phyloP scores from a whole-genome alignment of 192 early-diverging fungal species.

The Backusella psychrophila region DNA sequence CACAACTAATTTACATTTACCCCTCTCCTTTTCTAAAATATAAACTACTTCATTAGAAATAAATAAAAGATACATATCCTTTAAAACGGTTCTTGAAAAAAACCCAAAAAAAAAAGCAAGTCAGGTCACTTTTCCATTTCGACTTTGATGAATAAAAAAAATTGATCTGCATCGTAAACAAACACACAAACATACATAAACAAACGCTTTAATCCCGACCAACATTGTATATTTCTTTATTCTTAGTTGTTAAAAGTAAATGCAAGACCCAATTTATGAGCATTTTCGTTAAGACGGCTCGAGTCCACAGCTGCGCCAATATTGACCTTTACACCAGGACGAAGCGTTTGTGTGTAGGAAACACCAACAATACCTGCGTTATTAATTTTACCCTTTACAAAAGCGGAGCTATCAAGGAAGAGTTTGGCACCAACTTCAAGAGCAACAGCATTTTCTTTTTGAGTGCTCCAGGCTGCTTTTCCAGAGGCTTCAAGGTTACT shows the following conservation, averaged over 20 bases:
- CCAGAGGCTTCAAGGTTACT: conserved; percentile 92
- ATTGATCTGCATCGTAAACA: no score
- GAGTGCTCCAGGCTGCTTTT: conserved; percentile 87
- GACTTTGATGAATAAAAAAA: no score
- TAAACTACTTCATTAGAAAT: neutral
- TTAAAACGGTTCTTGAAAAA: neutral
- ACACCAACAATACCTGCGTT: conserved; percentile 87
- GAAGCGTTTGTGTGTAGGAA: conserved; percentile 90
- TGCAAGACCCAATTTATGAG: conserved; percentile 92
- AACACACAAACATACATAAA: no score
- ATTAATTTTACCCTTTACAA: conserved; percentile 87
- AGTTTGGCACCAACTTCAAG: conserved; percentile 96
- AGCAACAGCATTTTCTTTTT: conserved; percentile 66
- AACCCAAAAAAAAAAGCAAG: no score
- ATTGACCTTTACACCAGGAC: conserved; percentile 92
- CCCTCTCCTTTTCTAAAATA: neutral
- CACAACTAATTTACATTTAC: neutral
- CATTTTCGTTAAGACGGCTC: conserved; percentile 88
- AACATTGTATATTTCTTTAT: neutral
- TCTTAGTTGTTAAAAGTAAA: conserved; percentile 88
- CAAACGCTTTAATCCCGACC: no score
- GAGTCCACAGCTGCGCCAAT: conserved; percentile 94
- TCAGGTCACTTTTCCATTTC: no score
- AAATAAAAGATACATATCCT: neutral
- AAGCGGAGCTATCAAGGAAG: conserved; percentile 83